These are phyloP conservation scores for Plantago elongata DNA, from an alignment of 257 asterid species.

Conservation along the genomic window DNA sequence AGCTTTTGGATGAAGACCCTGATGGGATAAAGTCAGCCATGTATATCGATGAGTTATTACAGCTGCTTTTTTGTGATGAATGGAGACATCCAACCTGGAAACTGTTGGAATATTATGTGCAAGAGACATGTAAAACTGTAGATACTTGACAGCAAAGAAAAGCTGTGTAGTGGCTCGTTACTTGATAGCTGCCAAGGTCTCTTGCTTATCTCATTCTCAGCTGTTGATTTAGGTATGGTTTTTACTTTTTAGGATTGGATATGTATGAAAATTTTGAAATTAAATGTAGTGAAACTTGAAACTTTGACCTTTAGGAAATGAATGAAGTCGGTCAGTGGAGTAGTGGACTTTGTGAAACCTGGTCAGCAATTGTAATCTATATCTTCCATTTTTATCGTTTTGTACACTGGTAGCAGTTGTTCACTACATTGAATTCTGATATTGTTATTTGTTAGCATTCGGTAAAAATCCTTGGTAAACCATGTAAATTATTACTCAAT, in stretches of 20 bases:
- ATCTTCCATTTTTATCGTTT: too few relatives aligned
- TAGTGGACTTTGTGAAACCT: too few relatives aligned
- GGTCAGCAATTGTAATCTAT: too few relatives aligned
- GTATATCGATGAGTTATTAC: not conserved
- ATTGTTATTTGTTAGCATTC: too few relatives aligned
- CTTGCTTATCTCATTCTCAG: not conserved
- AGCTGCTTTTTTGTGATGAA: not conserved
- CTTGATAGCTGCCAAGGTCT: not conserved
- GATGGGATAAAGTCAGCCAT: not conserved
- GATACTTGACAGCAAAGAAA: constrained; percentile 8
- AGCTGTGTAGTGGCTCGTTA: constrained; percentile 1
- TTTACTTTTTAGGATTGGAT: not conserved
- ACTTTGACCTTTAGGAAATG: not conserved
- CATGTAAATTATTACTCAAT: too few relatives aligned
- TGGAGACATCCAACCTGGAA: constrained; percentile 13
- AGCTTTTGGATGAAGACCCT: not conserved
- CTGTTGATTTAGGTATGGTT: not conserved
- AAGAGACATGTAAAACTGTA: not conserved
- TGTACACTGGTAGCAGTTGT: too few relatives aligned
- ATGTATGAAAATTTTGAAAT: not conserved
- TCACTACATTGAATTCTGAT: too few relatives aligned
- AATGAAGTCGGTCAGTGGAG: too few relatives aligned
- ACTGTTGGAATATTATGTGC: not conserved
- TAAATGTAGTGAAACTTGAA: not conserved
- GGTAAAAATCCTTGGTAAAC: too few relatives aligned